Base-by-base conservation (phyloP, 2,329 filamentous ascomycete species). In the Colletotrichum sp. region DNA sequence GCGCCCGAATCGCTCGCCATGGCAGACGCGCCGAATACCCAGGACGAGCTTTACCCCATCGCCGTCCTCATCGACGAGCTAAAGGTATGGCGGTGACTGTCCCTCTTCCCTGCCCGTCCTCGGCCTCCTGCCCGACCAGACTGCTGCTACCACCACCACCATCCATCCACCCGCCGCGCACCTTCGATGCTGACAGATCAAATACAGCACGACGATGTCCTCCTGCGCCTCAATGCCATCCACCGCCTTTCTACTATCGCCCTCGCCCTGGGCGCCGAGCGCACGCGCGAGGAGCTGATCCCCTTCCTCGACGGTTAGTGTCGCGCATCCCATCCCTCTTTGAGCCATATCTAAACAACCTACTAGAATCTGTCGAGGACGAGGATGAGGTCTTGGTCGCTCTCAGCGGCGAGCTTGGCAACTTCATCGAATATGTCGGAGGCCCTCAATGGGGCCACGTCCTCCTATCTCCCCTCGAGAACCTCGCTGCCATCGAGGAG, bases 21-120 rank as follows among this genome's bases (percentile, higher is more conserved):
- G 96, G 95, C 92, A 88, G 92, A 98, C 89, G 94, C 94, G 88
- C 91, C 93, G 86, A 95, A 94, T 88, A 93, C 96, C 90, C 98
- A 94, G 87, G 97, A 99, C 89, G 98, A 99, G 93, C 96, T 99
- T 84, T 99, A 99, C 88, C 97, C 97, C 86, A 99, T 99, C 90
- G 97, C 98, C 84, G 97, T 99, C 81, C 93, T 99, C 88, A 99
- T 99, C 88, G 97, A 99, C 87, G 97, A 99, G 92, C 92, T 99
- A 84, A 99, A 98, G 95, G 96, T 98, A 92, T 82, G 87, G 75
- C 72, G 75, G 75, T 77, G 75, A 77, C 75, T 74, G 55, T 59
- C 12, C 21, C 44, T 60, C 34, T 69, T 21, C 67, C 70, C 63
- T 64, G n/a, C 70, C 59, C 66, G 28, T 26, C 67, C 70, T 52